Evolutionary conservation across 148 eudicot genomes (phyloP), one percentile per base, ranked within the genome.

Genomic region (Silene uniflora): DNA sequence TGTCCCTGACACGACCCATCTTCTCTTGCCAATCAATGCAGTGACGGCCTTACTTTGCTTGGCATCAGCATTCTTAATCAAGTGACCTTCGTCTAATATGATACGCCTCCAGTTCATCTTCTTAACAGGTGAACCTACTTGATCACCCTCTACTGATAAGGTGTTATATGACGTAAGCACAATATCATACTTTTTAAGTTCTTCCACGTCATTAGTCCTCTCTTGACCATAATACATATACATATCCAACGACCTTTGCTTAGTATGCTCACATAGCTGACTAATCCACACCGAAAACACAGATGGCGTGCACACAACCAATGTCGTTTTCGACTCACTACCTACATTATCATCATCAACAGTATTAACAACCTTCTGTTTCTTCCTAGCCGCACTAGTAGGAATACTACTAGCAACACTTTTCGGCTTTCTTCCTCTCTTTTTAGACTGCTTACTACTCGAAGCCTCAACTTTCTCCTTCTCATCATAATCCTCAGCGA

Each of bases 1-100:
- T 62, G 98, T 95, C 66, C 98, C 98, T 0, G 96, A 90, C 69
- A 95, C 97, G 69, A 83, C 91, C 97, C 97, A 95, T 79, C 98
- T 89, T 65, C 91, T 75, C 65, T 77, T 87, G 46, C 91, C 88
- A 73, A 82, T 85, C 76, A 95, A 79, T 22, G 83, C 79, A 74
- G 83, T 85, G 27, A 95, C 98, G 4, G 97, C 97, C 1, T 81
- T 87, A 68, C 90, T 88, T 74, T 87, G 92, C 72, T 80, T 85
- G 42, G 97, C 81, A 71, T 77, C 85, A 9, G 79, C 81, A 82
- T 95, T 95, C 84, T 92, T 95, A 69, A 95, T 88, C 76, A 88
- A 69, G 84, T 95, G 98, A 29, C 90, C 98, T 88, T 95, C 98
- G 39, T 95, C 98, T 58, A 95, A 85, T 46, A 95, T 90, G 72